Percentiles rank a stretch among this genome's conserved stretches.
These are phyloP conservation scores for Cladosporium sp. DNA, from an alignment of 2,329 filamentous ascomycete genomes.

Conservation along the genomic window DNA sequence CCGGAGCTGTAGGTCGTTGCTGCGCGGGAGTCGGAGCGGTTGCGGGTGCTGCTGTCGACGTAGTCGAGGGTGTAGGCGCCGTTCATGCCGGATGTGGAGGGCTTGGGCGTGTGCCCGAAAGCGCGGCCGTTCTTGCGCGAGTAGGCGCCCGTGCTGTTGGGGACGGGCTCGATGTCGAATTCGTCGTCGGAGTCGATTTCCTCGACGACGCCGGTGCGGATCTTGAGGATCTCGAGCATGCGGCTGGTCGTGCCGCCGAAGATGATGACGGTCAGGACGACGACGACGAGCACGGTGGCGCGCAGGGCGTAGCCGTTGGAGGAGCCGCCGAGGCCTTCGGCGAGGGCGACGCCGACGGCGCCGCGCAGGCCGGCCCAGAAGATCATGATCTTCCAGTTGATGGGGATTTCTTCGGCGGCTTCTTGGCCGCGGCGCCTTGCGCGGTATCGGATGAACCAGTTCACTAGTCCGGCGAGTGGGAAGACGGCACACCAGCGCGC, in stretches of 20 bases:
- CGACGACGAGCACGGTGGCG: conserved; percentile 93
- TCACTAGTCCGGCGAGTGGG: conserved; percentile 81
- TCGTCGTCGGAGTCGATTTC: conserved; percentile 97
- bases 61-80: conserved; percentile 34
- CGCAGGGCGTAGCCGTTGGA: conserved; percentile 75
- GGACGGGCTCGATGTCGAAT: conserved; percentile 79
- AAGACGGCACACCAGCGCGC: conserved; percentile 94
- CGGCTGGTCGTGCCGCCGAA: conserved; percentile 95
- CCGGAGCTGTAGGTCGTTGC: conserved; percentile 54
- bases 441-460: conserved; percentile 85
- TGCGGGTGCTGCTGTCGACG: conserved; percentile 21
- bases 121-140: conserved; percentile 72
- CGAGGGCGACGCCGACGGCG: conserved; percentile 89
- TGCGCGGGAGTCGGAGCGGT: conserved; percentile 38
- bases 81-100: conserved; percentile 47
- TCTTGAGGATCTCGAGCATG: conserved; percentile 97
- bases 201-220: conserved; percentile 90
- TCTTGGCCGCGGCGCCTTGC: conserved; percentile 70
- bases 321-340: conserved; percentile 71
- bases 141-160: conserved; percentile 62
- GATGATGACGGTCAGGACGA: conserved; percentile 96
- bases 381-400: conserved; percentile 98
- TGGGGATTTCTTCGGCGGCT: conserved; percentile 79
- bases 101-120: conserved; percentile 69
- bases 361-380: conserved; percentile 97